These are phyloP conservation scores for Nicotiana tomentosiformis DNA, from an alignment of 257 asterid species.

Conservation along the genomic window DNA sequence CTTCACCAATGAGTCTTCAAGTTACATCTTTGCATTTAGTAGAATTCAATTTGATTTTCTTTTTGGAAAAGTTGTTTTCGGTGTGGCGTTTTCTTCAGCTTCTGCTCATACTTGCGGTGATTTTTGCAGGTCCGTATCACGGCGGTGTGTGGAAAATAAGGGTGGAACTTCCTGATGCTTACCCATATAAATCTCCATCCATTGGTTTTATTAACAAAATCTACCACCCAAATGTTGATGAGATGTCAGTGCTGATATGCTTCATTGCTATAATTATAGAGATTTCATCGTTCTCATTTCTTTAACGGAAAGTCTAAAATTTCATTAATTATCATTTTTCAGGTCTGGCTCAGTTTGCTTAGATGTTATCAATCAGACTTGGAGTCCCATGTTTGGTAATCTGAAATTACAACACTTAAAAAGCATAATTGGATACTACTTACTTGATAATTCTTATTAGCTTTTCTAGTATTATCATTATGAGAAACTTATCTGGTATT, in stretches of 20 bases:
- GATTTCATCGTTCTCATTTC: not conserved
- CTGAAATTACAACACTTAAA: not conserved
- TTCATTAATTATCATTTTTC: conserved; percentile 20
- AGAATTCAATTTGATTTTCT: not conserved
- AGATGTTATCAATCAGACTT: conserved; percentile 93
- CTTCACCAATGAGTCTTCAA: not conserved
- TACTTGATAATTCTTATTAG: not conserved
- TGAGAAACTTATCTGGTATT: not conserved
- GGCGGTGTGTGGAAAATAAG: conserved; percentile 98
- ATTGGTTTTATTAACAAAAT: conserved; percentile 90
- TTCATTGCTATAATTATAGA: not conserved
- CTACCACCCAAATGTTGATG: conserved; percentile 98
- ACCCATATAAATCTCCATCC: conserved; percentile 97
- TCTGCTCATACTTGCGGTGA: conserved; percentile 10
- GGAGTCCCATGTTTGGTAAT: conserved; percentile 99
- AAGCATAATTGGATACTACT: not conserved
- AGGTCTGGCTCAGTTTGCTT: conserved; percentile 98
- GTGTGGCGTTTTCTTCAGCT: not conserved
- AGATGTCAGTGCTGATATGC: conserved; percentile 49
- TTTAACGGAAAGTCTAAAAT: not conserved
- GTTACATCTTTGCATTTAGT: not conserved
- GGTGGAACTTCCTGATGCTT: conserved; percentile 98
- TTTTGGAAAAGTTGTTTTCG: not conserved
- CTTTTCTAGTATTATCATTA: not conserved
- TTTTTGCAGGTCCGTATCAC: conserved; percentile 72